phyloP scores from a whole-genome alignment of 2,329 filamentous ascomycete genomes.

The Clathrospora elynae region DNA sequence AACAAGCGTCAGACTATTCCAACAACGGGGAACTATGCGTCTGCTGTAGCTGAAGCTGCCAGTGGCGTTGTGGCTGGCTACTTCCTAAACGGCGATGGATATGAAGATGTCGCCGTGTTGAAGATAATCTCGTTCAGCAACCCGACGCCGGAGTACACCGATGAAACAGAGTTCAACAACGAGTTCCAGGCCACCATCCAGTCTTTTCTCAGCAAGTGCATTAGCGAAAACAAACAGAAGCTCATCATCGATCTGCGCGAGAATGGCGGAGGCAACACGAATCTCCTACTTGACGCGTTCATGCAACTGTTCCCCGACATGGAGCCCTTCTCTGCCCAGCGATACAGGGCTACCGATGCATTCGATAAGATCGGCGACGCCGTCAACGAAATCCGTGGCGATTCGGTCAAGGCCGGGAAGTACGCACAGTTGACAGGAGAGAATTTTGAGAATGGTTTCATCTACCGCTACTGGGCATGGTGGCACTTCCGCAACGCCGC shows the following conservation, averaged over 20 bases:
- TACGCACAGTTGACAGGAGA: conserved; percentile 10
- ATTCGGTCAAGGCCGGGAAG: conserved; percentile 7
- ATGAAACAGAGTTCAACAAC: conserved; percentile 18
- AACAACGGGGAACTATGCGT: conserved; percentile 13
- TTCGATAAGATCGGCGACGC: conserved; percentile 29
- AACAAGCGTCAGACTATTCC: conserved; percentile 28
- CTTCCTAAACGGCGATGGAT: conserved; percentile 47
- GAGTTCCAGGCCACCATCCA: conserved; percentile 42
- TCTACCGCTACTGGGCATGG: conserved; percentile 29
- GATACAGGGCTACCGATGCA: conserved; percentile 26
- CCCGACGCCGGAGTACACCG: conserved; percentile 11
- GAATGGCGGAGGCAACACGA: conserved; percentile 61
- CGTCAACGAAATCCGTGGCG: conserved; percentile 28
- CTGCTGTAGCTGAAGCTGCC: conserved; percentile 18
- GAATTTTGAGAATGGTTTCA: conserved; percentile 16
- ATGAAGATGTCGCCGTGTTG: conserved; percentile 49
- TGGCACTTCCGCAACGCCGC: conserved; percentile 33
- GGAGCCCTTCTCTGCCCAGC: conserved; percentile 45
- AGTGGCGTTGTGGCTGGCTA: conserved; percentile 50
- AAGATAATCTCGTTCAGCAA: conserved; percentile 49
- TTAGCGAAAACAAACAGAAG: conserved; percentile 57
- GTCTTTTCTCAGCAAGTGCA: conserved; percentile 53
- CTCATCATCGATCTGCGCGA: conserved; percentile 66
- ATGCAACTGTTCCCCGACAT: conserved; percentile 57
- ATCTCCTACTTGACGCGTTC: conserved; percentile 51